Evolutionary conservation across 257 asterid genomes (phyloP).

Genomic region (Nicotiana benthamiana): DNA sequence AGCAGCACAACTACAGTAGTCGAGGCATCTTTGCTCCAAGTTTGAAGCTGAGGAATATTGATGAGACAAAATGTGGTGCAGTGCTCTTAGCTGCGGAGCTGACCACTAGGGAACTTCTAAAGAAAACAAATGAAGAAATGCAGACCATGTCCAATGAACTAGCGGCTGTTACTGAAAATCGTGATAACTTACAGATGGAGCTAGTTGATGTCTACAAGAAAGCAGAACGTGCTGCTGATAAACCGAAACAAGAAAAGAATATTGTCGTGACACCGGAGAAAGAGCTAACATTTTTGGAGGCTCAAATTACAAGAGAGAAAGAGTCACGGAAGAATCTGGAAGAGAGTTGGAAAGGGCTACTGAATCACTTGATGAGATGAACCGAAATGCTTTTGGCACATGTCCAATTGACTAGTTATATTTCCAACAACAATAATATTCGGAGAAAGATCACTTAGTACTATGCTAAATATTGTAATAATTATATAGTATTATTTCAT

Average conservation of each 20-base stretch:
- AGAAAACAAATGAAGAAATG: slow-evolving; percentile 42
- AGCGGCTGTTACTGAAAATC: slow-evolving; percentile 26
- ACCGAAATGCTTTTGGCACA: slow-evolving; percentile 26
- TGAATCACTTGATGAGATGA: slow-evolving; percentile 53
- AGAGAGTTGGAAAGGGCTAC: slow-evolving; percentile 47
- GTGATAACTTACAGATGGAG: slow-evolving; percentile 43
- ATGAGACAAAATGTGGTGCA: slow-evolving; percentile 30
- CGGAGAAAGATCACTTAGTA: too few relatives aligned
- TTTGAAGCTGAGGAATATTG: slow-evolving; percentile 45
- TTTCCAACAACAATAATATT: too few relatives aligned
- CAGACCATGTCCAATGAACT: slow-evolving; percentile 35
- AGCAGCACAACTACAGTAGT: slow-evolving; percentile 39
- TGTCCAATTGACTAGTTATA: too few relatives aligned
- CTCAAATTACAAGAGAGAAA: slow-evolving; percentile 29
- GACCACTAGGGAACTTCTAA: slow-evolving; percentile 33
- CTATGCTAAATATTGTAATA: too few relatives aligned
- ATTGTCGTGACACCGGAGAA: slow-evolving; percentile 27
- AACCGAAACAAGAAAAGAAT: slow-evolving; percentile 43
- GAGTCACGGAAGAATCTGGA: slow-evolving; percentile 49
- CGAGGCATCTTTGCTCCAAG: slow-evolving; percentile 40
- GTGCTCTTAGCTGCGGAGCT: slow-evolving; percentile 38
- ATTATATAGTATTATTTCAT: too few relatives aligned
- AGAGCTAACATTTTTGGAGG: slow-evolving; percentile 40
- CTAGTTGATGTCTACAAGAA: slow-evolving; percentile 37
- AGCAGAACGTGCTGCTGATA: slow-evolving; percentile 33